Evolutionary conservation across 2,329 filamentous ascomycete species (phyloP).

Genomic region (Arthrobotrys sinensis): DNA sequence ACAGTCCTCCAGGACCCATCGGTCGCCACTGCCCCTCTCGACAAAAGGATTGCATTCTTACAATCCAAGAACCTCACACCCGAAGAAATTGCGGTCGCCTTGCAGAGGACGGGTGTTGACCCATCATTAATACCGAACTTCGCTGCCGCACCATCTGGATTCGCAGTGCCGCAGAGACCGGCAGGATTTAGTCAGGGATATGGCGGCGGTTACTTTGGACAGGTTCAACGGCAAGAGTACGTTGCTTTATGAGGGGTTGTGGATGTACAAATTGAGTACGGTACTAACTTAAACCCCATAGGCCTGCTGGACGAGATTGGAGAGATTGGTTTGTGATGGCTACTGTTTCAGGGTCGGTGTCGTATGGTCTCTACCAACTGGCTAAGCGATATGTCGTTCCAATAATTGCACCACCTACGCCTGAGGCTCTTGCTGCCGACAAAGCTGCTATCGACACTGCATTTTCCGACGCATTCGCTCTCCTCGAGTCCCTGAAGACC

Average conservation of each 20-base stretch:
- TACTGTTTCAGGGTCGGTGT: slow-evolving; percentile 88
- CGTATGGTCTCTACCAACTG: slow-evolving; percentile 89
- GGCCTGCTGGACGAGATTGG: slow-evolving; percentile 78
- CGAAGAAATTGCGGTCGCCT: slow-evolving; percentile 89
- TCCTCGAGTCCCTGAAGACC: slow-evolving; percentile 91
- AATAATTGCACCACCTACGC: slow-evolving; percentile 91
- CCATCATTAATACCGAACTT: slow-evolving; percentile 69
- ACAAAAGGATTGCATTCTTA: slow-evolving; percentile 92
- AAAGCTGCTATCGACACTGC: slow-evolving; percentile 93
- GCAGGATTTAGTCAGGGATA: slow-evolving; percentile 68
- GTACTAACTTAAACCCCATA: slow-evolving; percentile 60
- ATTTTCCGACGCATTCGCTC: slow-evolving; percentile 90
- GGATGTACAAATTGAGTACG: not conserved
- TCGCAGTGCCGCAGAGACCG: slow-evolving; percentile 68
- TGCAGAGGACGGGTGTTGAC: slow-evolving; percentile 80
- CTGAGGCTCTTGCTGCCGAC: slow-evolving; percentile 92
- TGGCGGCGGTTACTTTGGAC: slow-evolving; percentile 54
- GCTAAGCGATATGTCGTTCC: slow-evolving; percentile 95
- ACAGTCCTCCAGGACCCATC: slow-evolving; percentile 93
- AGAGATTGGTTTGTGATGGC: slow-evolving; percentile 99
- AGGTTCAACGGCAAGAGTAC: slow-evolving; percentile 58
- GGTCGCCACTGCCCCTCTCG: slow-evolving; percentile 88
- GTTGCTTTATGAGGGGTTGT: slow-evolving; percentile 2
- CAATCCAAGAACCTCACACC: slow-evolving; percentile 97
- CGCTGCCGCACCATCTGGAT: slow-evolving; percentile 70